Conservation (phyloP, 2,329 filamentous ascomycete species). For the Ceratocystis alfenasii region DNA sequence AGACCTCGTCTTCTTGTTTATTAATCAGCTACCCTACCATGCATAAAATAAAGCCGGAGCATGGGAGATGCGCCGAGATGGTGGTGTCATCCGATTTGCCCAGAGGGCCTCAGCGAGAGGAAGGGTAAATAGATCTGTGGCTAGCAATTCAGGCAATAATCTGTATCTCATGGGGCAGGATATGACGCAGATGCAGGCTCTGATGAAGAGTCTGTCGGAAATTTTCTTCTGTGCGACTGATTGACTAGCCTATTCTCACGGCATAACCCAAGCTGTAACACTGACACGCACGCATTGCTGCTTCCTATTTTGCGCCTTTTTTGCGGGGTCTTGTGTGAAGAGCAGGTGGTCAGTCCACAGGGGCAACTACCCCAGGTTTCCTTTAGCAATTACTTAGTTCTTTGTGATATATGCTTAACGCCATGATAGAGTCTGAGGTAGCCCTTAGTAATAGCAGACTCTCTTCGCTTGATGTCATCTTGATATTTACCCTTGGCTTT, state of each 20-base stretch:
- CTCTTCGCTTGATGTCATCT: neutral
- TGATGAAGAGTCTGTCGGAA: neutral
- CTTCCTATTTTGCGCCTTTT: neutral
- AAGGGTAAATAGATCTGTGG: neutral
- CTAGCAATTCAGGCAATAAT: neutral
- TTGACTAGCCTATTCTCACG: too few relatives aligned
- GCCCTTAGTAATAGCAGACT: neutral
- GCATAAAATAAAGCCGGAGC: neutral
- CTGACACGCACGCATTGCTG: neutral
- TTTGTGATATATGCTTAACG: neutral
- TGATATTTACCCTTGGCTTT: neutral
- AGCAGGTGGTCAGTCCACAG: neutral
- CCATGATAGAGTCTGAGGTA: neutral
- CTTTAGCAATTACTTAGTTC: neutral
- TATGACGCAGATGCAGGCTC: neutral
- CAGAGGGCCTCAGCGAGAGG: neutral
- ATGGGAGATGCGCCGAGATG: neutral
- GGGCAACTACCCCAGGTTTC: neutral
- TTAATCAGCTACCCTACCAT: neutral
- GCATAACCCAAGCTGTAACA: too few relatives aligned
- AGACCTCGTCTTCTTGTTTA: neutral
- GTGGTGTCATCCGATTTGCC: neutral
- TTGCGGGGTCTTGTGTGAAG: neutral
- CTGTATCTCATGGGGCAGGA: neutral
- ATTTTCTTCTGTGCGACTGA: too few relatives aligned